Percentiles rank a stretch among this genome's conserved stretches.
Conservation (phyloP, 345 rosid genomes). For the Carallia pectinifolia region DNA sequence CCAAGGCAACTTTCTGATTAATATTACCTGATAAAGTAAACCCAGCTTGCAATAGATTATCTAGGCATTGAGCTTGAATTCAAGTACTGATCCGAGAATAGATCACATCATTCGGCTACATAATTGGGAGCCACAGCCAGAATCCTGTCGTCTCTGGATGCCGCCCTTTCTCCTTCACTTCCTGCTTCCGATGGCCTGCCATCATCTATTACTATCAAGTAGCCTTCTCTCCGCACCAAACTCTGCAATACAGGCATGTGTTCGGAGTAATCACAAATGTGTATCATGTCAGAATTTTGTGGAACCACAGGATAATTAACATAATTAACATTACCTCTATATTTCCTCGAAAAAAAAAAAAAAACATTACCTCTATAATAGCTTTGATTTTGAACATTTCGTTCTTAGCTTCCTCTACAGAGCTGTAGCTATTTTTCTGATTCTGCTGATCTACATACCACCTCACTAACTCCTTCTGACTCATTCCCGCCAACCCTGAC, state of each 20-base stretch:
- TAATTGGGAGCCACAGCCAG: slow-evolving; percentile 89
- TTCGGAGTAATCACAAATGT: not conserved
- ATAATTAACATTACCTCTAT: too few species aligned
- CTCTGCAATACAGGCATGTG: slow-evolving; percentile 45
- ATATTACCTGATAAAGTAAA: too few species aligned
- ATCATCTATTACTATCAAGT: slow-evolving; percentile 74
- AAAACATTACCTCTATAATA: slow-evolving; percentile 67
- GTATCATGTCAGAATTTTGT: not conserved
- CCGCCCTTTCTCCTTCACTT: slow-evolving; percentile 44
- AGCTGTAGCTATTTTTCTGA: slow-evolving; percentile 71
- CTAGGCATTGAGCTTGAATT: too few species aligned
- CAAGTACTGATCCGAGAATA: not conserved
- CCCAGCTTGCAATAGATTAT: not conserved
- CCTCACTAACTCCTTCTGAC: slow-evolving; percentile 70
- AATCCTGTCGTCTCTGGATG: slow-evolving; percentile 70
- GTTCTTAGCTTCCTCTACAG: slow-evolving; percentile 59
- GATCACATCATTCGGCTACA: slow-evolving; percentile 54
- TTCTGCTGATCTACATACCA: slow-evolving; percentile 93
- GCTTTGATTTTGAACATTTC: slow-evolving; percentile 70
- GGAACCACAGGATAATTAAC: not conserved
- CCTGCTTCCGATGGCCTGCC: slow-evolving; percentile 48
- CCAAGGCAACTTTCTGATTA: too few species aligned
- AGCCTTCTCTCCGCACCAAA: slow-evolving; percentile 83
- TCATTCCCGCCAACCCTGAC: slow-evolving; percentile 77
- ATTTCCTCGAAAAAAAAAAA: not conserved